Base-by-base conservation (phyloP, 2,329 filamentous ascomycete genomes). In the Microsporum ferrugineum region DNA sequence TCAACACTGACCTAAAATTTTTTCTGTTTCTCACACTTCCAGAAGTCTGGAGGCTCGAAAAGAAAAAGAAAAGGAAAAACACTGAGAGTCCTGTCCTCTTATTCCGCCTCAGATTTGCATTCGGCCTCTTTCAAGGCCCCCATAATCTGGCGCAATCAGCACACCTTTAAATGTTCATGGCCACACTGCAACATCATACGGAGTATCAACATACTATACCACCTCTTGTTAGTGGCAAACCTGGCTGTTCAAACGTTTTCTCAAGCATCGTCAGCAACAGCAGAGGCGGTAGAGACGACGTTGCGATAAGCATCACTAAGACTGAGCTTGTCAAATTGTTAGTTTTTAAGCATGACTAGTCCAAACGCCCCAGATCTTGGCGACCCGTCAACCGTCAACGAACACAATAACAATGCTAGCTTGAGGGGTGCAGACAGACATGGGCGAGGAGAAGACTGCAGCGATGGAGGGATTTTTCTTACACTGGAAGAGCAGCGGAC, bases 301-400 rank as follows among this genome's bases (percentile, higher is more conserved):
- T 55, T 55, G 51, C 51, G 36, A 55, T 55, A 55, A 55, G 51
- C 51, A 47, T 55, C 51, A 51, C 45, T 23, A 51, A 51, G 45
- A 51, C 45, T 2, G 45, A 29, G 27, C 45, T 14, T 23, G 17
- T 23, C 17, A 33, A 43, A 43, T 6, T 5, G 12, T 23, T 51
- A 51, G 45, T 14, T 51, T 36, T 55, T 27, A 55, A 55, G 51
- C n/a, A 55, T 55, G 51, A 36, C 51, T 55, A 55, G 51, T 31
- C n/a, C 29, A 8, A 14, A 23, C 31, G 27, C 51, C 12, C n/a
- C 33, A 10, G 33, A 12, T 55, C 51, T 55, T 55, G 51, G 51
- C 51, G 17, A 23, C 51, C 3, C 51, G 1, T 14, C 31, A 10
- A 29, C 12, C 33, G 31, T n/a, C 51, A n/a, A 51, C 47, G 31